Evolutionary conservation across 148 eudicot species (phyloP), one percentile per base, ranked within the genome.

Genomic region (Fagopyrum tataricum): DNA sequence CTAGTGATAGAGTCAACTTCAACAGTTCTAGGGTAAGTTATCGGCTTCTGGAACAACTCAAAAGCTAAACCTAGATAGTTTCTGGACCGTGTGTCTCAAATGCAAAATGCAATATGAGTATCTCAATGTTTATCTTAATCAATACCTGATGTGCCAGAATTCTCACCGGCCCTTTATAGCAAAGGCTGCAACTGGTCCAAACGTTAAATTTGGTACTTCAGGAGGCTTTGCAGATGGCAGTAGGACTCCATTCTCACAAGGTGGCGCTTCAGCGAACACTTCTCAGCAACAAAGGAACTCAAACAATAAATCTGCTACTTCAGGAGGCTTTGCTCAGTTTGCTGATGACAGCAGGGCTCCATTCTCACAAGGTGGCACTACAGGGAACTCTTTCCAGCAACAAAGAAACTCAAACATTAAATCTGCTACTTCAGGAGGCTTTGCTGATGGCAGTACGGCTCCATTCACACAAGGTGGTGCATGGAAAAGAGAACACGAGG

Each of bases 21-120:
- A 13, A 46, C 10, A 13, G 3, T 46, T 6, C 9, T 13, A 8
- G 49, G 8, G 49, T 13, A 46, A 46, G 13, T 46, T 3, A 46
- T 10, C 49, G 10, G 49, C 49, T 8, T 11, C 49, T 64, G 72
- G 77, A 24, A 64, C 81, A 59, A 46, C 86, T 53, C 80, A 70
- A 51, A 82, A 85, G 75, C 72, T 56, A 73, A 82, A 84, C 21
- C 70, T 55, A 21, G 42, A 41, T 44, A 87, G 93, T 40, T 93
- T 93, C 49, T 93, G 98, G 98, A 93, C 98, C 2, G 82, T 84
- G n/a, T 93, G 98, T 75, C 85, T 86, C 77, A 76, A 78, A 66
- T 93, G 98, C 80, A 86, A 82, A 79, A 86, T 89, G 91, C 93
- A 87, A 48, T 93, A 87, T 31, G 98, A 93, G 72, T 93, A 93